Evolutionary conservation across 2,329 filamentous ascomycete species (phyloP), one percentile per base, ranked within the genome.

Genomic region (Colletotrichum abscissum): DNA sequence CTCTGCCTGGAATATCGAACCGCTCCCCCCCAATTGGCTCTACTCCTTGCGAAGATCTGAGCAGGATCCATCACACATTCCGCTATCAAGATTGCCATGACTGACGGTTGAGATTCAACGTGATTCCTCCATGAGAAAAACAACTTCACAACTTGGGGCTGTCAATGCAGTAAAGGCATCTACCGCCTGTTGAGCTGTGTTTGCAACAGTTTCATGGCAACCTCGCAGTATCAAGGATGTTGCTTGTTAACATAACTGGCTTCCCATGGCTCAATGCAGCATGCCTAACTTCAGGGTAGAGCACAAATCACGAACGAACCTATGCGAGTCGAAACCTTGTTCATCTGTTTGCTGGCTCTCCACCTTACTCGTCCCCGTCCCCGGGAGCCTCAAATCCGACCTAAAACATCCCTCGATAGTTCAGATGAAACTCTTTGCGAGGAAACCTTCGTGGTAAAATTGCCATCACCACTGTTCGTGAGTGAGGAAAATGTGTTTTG

Each of bases 361-460:
- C 14, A 42, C 9, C 46, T 55, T 54, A 55, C 46, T 63, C 62
- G 62, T n/a, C 62, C 46, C 19, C 8, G 14, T 22, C 5, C n/a
- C 4, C 46, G 46, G 62, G 12, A 55, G 30, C n/a, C 26, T 11
- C 30, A 7, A 26, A 35, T 22, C 46, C 62, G 62, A 54, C 11
- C 2, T 14, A 26, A 12, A 35, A 38, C 12, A 49, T 4, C 60
- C 28, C 0, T 16, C 2, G 28, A 26, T 26, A 24, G n/a, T 63
- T 63, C 46, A 55, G 62, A 63, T 63, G 62, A 63, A 63, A 63
- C 62, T 26, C 62, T 35, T 63, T 54, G 14, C 46, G 62, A 63
- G 62, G 28, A 63, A 63, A 63, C 46, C 14, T 55, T 63, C 12
- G 4, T 28, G 46, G 14, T n/a, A 26, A n/a, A 22, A 7, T n/a